Percentiles rank a stretch among this genome's conserved stretches.
Evolutionary conservation across 2,329 filamentous ascomycete species (phyloP).

Genomic region (Sarocladium brachiariae): DNA sequence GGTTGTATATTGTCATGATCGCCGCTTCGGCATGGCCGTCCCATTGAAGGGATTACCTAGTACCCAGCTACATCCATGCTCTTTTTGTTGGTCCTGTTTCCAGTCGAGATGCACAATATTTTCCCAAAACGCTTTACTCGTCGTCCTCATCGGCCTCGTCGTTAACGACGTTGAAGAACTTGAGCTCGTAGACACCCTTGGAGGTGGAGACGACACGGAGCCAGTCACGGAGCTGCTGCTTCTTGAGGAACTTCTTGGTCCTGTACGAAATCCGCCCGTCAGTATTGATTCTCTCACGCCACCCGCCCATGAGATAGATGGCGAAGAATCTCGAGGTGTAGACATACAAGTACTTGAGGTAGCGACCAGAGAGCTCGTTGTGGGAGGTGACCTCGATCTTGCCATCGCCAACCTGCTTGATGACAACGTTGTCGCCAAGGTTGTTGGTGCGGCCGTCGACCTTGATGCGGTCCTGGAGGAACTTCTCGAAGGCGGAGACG

Average conservation of each 20-base stretch:
- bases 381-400: conserved; percentile 98
- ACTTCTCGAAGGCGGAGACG: conserved; percentile 97
- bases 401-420: conserved; percentile 87
- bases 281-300: not conserved
- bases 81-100: conserved; percentile 3
- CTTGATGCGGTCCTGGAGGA: conserved; percentile 99
- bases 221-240: conserved; percentile 99
- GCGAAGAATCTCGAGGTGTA: too few relatives aligned
- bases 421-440: conserved; percentile 87
- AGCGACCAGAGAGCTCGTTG: conserved; percentile 96
- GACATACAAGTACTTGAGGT: conserved; percentile 98
- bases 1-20: conserved; percentile 10
- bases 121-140: conserved; percentile 63
- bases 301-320: too few relatives aligned
- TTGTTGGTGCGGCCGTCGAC: conserved; percentile 97
- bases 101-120: not conserved
- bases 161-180: conserved; percentile 99
- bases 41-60: not conserved
- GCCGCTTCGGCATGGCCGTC: not conserved
- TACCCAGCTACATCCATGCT: not conserved
- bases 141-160: conserved; percentile 98
- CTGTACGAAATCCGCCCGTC: conserved; percentile 34
- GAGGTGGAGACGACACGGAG: conserved; percentile 96
- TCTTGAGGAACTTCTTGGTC: conserved; percentile 99
- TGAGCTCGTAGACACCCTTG: conserved; percentile 98